Conservation (phyloP, 371 early-diverging fungal genomes). For the Mucor circinelloides region DNA sequence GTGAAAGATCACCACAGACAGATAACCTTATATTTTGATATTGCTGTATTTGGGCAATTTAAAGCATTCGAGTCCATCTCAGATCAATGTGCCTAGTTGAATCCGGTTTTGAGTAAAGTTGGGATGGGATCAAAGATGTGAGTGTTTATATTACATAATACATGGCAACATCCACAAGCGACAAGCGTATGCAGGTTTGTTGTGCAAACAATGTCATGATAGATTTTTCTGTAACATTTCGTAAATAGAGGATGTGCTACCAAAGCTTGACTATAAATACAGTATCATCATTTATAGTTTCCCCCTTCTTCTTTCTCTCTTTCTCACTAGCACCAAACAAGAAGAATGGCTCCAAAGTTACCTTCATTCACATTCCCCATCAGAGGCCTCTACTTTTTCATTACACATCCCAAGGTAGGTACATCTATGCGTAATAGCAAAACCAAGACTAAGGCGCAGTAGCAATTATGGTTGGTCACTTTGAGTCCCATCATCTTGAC, state of each 20-base stretch:
- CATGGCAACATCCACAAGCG: no score
- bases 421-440: background rate
- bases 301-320: background rate
- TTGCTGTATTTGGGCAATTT: no score
- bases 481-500: slow-evolving; percentile 31
- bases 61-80: no score
- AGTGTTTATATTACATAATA: no score
- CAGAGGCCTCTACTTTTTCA: slow-evolving; percentile 43
- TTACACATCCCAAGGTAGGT: slow-evolving; percentile 48
- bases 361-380: slow-evolving; percentile 40
- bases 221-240: background rate
- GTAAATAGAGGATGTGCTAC: slow-evolving; percentile 3
- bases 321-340: background rate
- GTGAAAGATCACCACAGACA: background rate
- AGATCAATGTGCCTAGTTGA: no score
- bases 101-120: no score
- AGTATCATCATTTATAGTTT: background rate
- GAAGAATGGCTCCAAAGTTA: background rate
- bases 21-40: no score
- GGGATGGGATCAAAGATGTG: no score
- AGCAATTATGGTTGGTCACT: slow-evolving; percentile 36
- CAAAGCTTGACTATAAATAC: background rate
- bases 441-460: background rate
- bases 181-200: background rate
- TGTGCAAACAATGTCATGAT: background rate